Evolutionary conservation across 306 rosid genomes (phyloP).

Genomic region (Cicer pinnatifidum): DNA sequence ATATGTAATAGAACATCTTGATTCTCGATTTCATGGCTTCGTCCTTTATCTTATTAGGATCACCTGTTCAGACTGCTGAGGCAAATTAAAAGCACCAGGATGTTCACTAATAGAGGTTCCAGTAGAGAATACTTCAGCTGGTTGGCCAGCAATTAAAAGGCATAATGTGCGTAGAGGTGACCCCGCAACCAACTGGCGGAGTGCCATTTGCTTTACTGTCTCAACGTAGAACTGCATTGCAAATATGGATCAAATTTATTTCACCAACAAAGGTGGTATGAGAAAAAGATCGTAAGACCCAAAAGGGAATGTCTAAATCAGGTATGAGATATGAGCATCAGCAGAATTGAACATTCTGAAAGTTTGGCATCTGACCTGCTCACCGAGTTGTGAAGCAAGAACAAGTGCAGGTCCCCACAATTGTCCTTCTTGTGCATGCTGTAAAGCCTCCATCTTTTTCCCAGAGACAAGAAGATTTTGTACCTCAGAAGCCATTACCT

Average conservation of each 20-base stretch:
- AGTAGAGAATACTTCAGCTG: slow-evolving; percentile 80
- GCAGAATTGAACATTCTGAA: slow-evolving; percentile 16
- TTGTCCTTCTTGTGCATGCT: slow-evolving; percentile 92
- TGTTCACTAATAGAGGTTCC: slow-evolving; percentile 46
- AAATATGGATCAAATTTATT: slow-evolving; percentile 38
- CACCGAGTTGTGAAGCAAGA: slow-evolving; percentile 96
- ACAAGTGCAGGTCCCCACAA: slow-evolving; percentile 99
- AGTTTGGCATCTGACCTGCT: slow-evolving; percentile 67
- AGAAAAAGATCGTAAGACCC: background rate
- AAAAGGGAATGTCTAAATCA: slow-evolving; percentile 35
- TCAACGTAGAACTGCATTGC: slow-evolving; percentile 85
- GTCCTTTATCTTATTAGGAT: slow-evolving; percentile 40
- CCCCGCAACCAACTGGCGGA: slow-evolving; percentile 76
- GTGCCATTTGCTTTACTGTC: slow-evolving; percentile 94
- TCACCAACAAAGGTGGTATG: slow-evolving; percentile 31
- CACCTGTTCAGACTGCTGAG: slow-evolving; percentile 76
- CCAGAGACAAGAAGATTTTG: slow-evolving; percentile 88
- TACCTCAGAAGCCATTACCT: slow-evolving; percentile 91
- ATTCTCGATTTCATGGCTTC: slow-evolving; percentile 37
- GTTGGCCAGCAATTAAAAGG: slow-evolving; percentile 92
- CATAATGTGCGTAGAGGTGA: slow-evolving; percentile 94
- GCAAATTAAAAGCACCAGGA: slow-evolving; percentile 48
- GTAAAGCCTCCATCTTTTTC: slow-evolving; percentile 87
- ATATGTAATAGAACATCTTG: slow-evolving; percentile 16
- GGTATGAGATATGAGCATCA: slow-evolving; percentile 27